Base-by-base conservation (phyloP, 2,329 filamentous ascomycete genomes). In the Aureobasidium sp. region DNA sequence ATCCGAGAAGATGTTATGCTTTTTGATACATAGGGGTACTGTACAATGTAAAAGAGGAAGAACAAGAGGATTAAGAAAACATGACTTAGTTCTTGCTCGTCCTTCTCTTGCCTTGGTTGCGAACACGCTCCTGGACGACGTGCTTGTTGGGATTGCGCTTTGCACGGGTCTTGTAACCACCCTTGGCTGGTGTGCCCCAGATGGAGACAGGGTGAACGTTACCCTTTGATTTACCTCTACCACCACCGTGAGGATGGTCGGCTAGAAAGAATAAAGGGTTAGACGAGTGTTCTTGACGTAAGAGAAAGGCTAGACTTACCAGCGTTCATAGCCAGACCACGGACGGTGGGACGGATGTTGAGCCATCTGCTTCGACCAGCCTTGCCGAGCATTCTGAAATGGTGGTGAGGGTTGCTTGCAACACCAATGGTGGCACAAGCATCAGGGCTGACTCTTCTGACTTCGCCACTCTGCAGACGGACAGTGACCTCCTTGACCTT, bases 241-340 rank as follows among this genome's bases (percentile, higher is more conserved):
- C 93, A 86, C 93, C 93, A 80, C 93, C 93, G 71, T 98, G 93
- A 66, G 93, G 93, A 79, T 98, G 93, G 66, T 98, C 93, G 63
- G 84, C 87, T 83, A 63, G 39, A 57, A 47, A 25, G 39, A 34
- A 10, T 10, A 22, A 48, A 60, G 63, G 49, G 29, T 45, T 21
- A 38, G 30, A 53, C 2, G 24, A 25, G 24, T 8, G 17, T 4
- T 16, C 22, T 40, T n/a, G 34, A 3, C 12, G 35, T 30, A 51
- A 21, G 6, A 16, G 45, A 22, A 55, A 8, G 22, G 2, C 10
- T 2, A 22, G 48, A 70, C 79, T 66, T 74, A 88, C 86, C 82
- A 69, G 91, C 90, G 76, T 98, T 98, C 94, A 98, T 98, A 58
- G 94, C 93, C 63, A 97, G 74, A 85, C 93, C 94, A 76, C 94